phyloP scores from a whole-genome alignment of 768 basidiomycete species.

The Chalciporus pseudorubinellus region DNA sequence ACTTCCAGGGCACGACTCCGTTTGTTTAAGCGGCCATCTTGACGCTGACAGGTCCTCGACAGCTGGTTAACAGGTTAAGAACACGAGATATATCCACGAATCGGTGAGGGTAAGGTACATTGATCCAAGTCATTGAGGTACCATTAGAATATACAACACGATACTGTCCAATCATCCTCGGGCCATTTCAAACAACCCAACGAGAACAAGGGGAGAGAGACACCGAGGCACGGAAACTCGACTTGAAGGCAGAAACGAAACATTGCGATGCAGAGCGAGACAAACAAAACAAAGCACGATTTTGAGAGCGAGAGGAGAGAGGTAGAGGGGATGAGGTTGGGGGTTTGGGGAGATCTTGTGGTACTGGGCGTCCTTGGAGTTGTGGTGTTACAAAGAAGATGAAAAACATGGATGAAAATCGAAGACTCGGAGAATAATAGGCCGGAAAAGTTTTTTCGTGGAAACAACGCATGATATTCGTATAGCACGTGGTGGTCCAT shows the following conservation, averaged over 20 bases:
- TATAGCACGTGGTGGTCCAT: background rate
- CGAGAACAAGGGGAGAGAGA: background rate
- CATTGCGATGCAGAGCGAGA: background rate
- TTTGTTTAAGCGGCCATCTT: too few species aligned
- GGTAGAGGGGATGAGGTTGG: background rate
- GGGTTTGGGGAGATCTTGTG: too few species aligned
- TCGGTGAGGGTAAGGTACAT: background rate
- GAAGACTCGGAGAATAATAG: background rate
- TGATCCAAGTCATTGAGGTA: background rate
- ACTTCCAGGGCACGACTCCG: too few species aligned
- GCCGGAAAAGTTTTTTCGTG: background rate
- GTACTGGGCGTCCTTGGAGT: too few species aligned
- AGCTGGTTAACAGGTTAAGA: too few species aligned
- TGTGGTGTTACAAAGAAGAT: background rate
- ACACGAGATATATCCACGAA: background rate
- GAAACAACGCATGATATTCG: background rate
- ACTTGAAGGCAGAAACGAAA: constrained; percentile 1
- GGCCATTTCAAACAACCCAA: background rate
- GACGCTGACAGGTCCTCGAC: too few species aligned
- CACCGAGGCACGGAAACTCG: background rate
- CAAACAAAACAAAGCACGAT: background rate
- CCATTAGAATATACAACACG: constrained; percentile 9
- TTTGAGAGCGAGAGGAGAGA: background rate
- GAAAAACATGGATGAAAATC: background rate
- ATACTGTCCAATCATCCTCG: background rate